phyloP scores from a whole-genome alignment of 2,329 filamentous ascomycete species.

The Emmonsiellopsis sp. region DNA sequence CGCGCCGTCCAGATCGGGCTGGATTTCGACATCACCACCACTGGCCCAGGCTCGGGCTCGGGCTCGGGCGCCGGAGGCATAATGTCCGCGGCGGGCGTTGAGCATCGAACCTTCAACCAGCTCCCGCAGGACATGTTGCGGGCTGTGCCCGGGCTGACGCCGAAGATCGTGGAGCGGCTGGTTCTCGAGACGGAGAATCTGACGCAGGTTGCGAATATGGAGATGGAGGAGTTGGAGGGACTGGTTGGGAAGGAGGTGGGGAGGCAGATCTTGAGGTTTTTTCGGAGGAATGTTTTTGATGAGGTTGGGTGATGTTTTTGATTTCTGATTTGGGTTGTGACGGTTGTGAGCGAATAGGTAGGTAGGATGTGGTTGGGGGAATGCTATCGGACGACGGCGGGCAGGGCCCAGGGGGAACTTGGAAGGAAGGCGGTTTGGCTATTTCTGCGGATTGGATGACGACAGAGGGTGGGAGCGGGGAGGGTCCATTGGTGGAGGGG shows the following conservation, averaged over 20 bases:
- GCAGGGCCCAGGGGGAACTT: background rate
- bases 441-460: no score
- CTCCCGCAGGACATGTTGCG: conserved; percentile 86
- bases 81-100: conserved; percentile 44
- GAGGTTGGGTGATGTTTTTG: conserved; percentile 10
- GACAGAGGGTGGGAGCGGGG: no score
- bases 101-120: conserved; percentile 64
- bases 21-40: conserved; percentile 40
- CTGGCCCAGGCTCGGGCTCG: conserved; percentile 14
- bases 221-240: conserved; percentile 58
- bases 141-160: conserved; percentile 72
- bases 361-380: background rate
- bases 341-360: no score
- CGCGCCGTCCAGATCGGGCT: conserved; percentile 76
- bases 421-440: no score
- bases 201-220: conserved; percentile 76
- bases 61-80: conserved; percentile 30
- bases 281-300: conserved; percentile 56
- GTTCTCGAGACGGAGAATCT: conserved; percentile 67
- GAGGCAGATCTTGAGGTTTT: conserved; percentile 70
- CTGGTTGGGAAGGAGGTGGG: conserved; percentile 70
- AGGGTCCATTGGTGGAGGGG: no score
- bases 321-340: no score
- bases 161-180: conserved; percentile 64
- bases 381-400: background rate